These are phyloP conservation scores for Mycena citricolor DNA, from an alignment of 1,284 basidiomycete genomes.

Conservation along the genomic window DNA sequence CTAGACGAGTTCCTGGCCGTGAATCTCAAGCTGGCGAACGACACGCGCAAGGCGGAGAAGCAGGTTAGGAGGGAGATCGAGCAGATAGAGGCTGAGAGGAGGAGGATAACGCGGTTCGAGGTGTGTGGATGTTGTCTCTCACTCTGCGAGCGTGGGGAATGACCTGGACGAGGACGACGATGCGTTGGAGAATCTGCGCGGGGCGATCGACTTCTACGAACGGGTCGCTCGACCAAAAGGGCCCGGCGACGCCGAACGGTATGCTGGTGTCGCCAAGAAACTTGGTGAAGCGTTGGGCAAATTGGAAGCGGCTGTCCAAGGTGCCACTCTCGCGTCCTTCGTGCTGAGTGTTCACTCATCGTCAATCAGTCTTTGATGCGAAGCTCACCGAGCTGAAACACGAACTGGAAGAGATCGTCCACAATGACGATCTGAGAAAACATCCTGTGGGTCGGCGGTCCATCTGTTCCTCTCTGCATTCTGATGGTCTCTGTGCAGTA, in stretches of 20 bases:
- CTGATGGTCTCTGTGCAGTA: constrained; percentile 46
- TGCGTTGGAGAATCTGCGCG: constrained; percentile 55
- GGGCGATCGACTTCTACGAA: constrained; percentile 68
- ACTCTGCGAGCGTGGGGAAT: no score
- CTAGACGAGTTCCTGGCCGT: constrained; percentile 68
- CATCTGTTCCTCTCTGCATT: constrained; percentile 3
- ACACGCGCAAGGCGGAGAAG: constrained; percentile 45
- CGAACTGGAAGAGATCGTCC: constrained; percentile 47
- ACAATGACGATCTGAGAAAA: constrained; percentile 61
- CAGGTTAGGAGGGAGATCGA: constrained; percentile 49
- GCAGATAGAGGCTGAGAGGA: constrained; percentile 44
- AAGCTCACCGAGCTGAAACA: constrained; percentile 45
- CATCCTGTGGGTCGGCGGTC: constrained; percentile 46
- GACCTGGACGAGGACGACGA: constrained; percentile 57
- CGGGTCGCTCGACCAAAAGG: constrained; percentile 54
- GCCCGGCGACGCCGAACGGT: constrained; percentile 42
- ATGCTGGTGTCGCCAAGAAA: constrained; percentile 39
- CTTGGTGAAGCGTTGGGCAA: constrained; percentile 47
- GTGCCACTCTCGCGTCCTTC: constrained; percentile 33
- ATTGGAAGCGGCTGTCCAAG: constrained; percentile 53
- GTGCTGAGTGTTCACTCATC: constrained; percentile 1
- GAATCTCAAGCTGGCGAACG: constrained; percentile 51
- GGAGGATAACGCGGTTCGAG: constrained; percentile 50
- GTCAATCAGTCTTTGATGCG: constrained; percentile 54
- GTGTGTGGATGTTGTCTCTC: constrained; percentile 38